Conservation (phyloP, 768 basidiomycete species). For the Tylopilus cervinicoccineus region DNA sequence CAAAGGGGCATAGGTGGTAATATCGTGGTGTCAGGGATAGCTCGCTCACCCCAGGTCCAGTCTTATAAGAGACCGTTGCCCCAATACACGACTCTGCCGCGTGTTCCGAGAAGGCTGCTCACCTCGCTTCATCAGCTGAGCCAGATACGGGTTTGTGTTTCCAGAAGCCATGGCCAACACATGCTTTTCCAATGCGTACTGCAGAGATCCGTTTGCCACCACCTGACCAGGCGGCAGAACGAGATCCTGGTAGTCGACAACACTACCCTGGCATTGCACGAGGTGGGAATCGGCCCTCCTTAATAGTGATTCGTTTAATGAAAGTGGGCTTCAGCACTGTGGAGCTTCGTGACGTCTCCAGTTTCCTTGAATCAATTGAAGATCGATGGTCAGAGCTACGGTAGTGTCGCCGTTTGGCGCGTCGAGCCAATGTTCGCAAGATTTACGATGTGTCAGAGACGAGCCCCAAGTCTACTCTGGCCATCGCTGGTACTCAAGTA, state of each 20-base stretch:
- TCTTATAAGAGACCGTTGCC: constrained; percentile 31
- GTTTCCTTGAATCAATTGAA: background rate
- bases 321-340: constrained; percentile 10
- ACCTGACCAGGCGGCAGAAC: background rate
- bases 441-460: background rate
- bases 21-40: constrained; percentile 15
- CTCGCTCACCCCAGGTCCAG: constrained; percentile 13
- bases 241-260: background rate
- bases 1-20: constrained; percentile 22
- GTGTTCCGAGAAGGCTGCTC: constrained; percentile 26
- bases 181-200: constrained; percentile 24
- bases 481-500: background rate
- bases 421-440: background rate
- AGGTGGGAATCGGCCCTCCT: constrained; percentile 22
- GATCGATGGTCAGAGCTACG: background rate
- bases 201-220: constrained; percentile 8
- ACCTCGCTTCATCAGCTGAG: constrained; percentile 22
- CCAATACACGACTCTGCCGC: constrained; percentile 31
- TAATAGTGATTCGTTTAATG: constrained; percentile 17
- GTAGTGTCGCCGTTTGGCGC: background rate
- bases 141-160: constrained; percentile 22
- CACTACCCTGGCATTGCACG: background rate
- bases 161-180: constrained; percentile 20
- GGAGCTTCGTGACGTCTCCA: constrained; percentile 2
- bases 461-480: background rate